A percentile compares a stretch with the other conserved stretches of the same genome.
Conservation (phyloP, 2,329 filamentous ascomycete genomes). For the Talaromyces sp. region DNA sequence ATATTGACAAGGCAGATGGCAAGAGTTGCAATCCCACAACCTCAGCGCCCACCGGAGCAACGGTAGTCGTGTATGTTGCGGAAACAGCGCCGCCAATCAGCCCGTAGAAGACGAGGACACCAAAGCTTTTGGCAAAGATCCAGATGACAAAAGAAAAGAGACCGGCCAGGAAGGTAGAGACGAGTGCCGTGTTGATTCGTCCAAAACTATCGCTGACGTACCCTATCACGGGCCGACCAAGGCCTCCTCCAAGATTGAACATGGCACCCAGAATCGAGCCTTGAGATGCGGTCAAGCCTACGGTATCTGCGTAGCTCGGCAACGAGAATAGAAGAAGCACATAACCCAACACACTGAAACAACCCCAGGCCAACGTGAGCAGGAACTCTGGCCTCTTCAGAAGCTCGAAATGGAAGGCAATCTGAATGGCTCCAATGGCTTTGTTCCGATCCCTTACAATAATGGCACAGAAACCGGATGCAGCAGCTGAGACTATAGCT, state of each 20-base stretch:
- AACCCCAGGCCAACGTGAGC: constrained; percentile 48
- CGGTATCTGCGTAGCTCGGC: constrained; percentile 58
- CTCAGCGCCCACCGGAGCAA: constrained; percentile 7
- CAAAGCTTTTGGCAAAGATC: constrained; percentile 60
- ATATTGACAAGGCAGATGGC: constrained; percentile 9
- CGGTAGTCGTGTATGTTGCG: not conserved
- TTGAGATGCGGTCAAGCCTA: constrained; percentile 60
- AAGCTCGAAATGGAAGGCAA: constrained; percentile 54
- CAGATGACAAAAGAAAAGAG: constrained; percentile 62
- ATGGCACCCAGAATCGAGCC: constrained; percentile 62
- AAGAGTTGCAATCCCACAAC: constrained; percentile 10
- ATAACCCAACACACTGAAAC: constrained; percentile 64
- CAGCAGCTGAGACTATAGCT: constrained; percentile 43
- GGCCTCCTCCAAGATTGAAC: constrained; percentile 61
- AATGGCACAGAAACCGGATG: constrained; percentile 52
- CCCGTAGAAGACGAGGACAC: constrained; percentile 43
- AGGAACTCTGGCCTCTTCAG: constrained; percentile 51
- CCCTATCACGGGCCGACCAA: constrained; percentile 59
- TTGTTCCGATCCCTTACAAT: constrained; percentile 58
- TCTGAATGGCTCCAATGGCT: constrained; percentile 53
- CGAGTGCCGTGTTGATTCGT: constrained; percentile 61
- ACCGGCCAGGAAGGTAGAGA: constrained; percentile 56
- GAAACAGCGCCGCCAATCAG: constrained; percentile 11
- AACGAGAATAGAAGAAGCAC: constrained; percentile 64
- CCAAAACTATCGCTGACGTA: constrained; percentile 62